Evolutionary conservation across 352 stramenopile species (phyloP).

Genomic region (Phytophthora lateralis): DNA sequence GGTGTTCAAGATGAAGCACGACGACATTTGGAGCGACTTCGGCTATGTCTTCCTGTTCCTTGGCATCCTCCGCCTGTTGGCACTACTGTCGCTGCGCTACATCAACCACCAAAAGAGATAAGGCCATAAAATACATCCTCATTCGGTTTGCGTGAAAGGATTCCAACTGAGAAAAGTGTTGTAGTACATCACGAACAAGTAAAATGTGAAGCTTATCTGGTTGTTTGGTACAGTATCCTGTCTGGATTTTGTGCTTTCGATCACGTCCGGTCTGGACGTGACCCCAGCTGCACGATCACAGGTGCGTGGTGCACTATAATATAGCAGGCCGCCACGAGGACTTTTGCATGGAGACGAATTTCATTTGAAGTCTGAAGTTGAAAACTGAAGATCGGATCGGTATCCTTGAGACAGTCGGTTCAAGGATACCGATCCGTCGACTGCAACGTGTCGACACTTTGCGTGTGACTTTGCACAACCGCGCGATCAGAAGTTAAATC

Average conservation of each 20-base stretch:
- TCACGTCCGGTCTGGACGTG: no score
- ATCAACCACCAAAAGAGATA: conserved; percentile 51
- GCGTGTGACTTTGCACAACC: not conserved
- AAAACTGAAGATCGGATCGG: conserved; percentile 11
- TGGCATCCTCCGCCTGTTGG: conserved; percentile 29
- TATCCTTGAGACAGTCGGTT: conserved; percentile 10
- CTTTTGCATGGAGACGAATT: not conserved
- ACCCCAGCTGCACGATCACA: not conserved
- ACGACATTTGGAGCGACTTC: conserved; percentile 30
- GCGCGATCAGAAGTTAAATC: conserved; percentile 7
- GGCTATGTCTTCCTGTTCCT: conserved; percentile 32
- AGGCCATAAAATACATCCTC: not conserved
- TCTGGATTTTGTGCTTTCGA: no score
- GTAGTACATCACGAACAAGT: no score
- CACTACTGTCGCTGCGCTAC: conserved; percentile 36
- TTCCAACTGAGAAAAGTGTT: no score
- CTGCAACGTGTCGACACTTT: not conserved
- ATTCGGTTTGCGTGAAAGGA: no score
- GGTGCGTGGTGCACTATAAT: not conserved
- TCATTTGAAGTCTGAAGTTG: conserved; percentile 1
- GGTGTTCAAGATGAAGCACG: conserved; percentile 31
- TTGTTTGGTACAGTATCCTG: no score
- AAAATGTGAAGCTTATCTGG: no score
- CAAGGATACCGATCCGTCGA: not conserved
- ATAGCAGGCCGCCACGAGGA: not conserved